Base-by-base conservation (phyloP, 805 yeast species). In the Huiozyma sinensis region DNA sequence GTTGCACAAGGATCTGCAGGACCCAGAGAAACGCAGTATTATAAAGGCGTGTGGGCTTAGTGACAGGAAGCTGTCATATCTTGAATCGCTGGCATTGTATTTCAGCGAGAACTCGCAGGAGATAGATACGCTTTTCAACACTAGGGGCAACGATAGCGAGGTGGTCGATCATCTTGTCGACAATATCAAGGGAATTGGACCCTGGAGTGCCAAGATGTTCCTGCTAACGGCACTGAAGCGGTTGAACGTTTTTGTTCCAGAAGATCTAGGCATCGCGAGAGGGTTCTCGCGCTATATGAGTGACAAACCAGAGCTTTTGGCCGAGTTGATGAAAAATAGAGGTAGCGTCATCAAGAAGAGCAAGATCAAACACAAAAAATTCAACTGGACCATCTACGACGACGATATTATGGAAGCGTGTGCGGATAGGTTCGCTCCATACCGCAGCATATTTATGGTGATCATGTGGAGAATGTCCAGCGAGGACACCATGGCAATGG, bases 161-260 rank as follows among this genome's bases (percentile, higher is more conserved):
- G 63, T 82, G 11, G 55, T 72, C 1, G 68, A 68, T 13, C 73
- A 71, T 45, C 60, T 81, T 43, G 71, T 73, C 0, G 58, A 58
- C 28, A 53, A 56, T 43, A 65, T 83, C 48, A 82, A 83, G 54
- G 94, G 94, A 0, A 73, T 84, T 12, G 94, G 92, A 0, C 71
- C 72, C 1, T 89, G 97, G 97, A 77, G 88, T 5, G 89, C 92
- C 0, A 83, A 82, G 44, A 89, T 89, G 95, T 89, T 87, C 61
- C 63, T 84, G 12, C 56, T 81, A 24, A 86, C 86, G 56, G 82
- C 83, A 1, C 64, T 88, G 38, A 72, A 71, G 28, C 71, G 84
- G 45, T 57, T 75, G 56, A 80, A 89, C 58, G 76, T 85, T 0
- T 86, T 86, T 59, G 81, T 92, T 5, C 66, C 75, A 5, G 85